Conservation (phyloP, 441 rosid species). For the Isatis lusitanica region DNA sequence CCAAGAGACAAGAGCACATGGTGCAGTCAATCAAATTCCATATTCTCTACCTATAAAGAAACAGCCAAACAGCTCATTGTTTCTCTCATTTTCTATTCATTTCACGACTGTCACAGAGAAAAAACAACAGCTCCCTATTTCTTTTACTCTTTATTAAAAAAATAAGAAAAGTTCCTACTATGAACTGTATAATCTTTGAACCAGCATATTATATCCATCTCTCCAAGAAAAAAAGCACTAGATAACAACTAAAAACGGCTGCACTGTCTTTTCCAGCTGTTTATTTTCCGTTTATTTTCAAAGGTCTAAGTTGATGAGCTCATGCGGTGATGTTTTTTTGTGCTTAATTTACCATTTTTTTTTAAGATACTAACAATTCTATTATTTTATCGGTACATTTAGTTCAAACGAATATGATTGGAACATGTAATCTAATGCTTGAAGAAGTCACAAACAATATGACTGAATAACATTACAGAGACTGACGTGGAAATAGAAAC, state of each 20-base stretch:
- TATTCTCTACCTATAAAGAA: conserved; percentile 3
- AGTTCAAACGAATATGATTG: not conserved
- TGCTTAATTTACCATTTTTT: not conserved
- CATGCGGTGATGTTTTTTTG: not conserved
- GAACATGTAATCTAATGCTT: not conserved
- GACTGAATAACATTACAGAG: not conserved
- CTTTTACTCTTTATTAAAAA: not conserved
- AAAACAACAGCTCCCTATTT: not conserved
- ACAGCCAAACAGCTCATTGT: conserved; percentile 17
- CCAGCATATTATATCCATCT: not conserved
- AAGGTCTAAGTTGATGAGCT: not conserved
- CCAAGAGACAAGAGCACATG: conserved; percentile 26
- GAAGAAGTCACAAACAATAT: not conserved
- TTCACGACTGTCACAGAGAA: not conserved
- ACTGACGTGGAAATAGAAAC: too few relatives aligned
- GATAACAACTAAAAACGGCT: conserved; percentile 8
- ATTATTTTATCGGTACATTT: not conserved
- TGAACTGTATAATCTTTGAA: conserved; percentile 19
- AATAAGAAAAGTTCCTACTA: not conserved
- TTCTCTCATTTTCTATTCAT: conserved; percentile 2
- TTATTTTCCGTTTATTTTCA: not conserved
- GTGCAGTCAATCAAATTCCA: conserved; percentile 15
- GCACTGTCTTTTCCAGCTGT: not conserved
- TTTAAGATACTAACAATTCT: not conserved
- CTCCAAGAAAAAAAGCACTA: not conserved